Percentiles rank a stretch among this genome's conserved stretches.
These are phyloP conservation scores for Nannochloropsis salina DNA, from an alignment of 108 stramenopile species.

Conservation along the genomic window DNA sequence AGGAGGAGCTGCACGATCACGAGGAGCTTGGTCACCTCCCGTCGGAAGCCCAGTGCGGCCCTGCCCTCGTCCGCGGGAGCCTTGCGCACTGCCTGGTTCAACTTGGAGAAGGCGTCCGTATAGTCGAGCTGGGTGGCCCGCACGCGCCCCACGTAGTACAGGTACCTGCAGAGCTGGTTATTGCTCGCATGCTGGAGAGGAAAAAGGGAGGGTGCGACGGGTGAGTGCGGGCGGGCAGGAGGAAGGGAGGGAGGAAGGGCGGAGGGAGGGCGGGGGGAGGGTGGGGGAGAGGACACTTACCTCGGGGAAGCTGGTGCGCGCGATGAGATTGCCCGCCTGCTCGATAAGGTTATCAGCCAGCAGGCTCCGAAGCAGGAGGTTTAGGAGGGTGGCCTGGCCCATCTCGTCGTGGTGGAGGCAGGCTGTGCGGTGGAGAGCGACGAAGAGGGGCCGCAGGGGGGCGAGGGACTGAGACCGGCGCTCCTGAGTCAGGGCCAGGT, in stretches of 20 bases:
- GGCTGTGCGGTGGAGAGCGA: constrained; percentile 57
- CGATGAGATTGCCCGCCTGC: constrained; percentile 84
- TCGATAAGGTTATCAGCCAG: constrained; percentile 61
- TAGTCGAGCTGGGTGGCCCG: constrained; percentile 90
- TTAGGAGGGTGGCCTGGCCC: constrained; percentile 56
- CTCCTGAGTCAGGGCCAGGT: constrained; percentile 22
- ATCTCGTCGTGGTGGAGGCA: constrained; percentile 53
- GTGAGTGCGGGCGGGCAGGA: not conserved
- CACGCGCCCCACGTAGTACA: constrained; percentile 90
- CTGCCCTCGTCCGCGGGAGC: constrained; percentile 57
- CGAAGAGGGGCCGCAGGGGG: constrained; percentile 42
- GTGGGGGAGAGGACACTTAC: constrained; percentile 22
- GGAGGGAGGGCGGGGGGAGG: not conserved
- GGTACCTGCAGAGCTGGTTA: constrained; percentile 90
- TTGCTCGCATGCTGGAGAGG: constrained; percentile 62
- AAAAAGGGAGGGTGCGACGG: not conserved
- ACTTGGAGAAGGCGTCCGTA: constrained; percentile 77
- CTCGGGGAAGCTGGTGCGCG: constrained; percentile 56
- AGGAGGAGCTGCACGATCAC: constrained; percentile 87
- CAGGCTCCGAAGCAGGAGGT: constrained; percentile 54
- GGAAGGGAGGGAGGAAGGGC: constrained; percentile 24
- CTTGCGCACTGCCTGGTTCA: constrained; percentile 88
- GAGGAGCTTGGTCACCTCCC: constrained; percentile 24
- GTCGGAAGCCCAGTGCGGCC: not conserved
- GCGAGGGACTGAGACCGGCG: constrained; percentile 26